A percentile compares a stretch with the other conserved stretches of the same genome.
phyloP scores from a whole-genome alignment of 2,329 filamentous ascomycete genomes.

The Cytospora paraplurivora region DNA sequence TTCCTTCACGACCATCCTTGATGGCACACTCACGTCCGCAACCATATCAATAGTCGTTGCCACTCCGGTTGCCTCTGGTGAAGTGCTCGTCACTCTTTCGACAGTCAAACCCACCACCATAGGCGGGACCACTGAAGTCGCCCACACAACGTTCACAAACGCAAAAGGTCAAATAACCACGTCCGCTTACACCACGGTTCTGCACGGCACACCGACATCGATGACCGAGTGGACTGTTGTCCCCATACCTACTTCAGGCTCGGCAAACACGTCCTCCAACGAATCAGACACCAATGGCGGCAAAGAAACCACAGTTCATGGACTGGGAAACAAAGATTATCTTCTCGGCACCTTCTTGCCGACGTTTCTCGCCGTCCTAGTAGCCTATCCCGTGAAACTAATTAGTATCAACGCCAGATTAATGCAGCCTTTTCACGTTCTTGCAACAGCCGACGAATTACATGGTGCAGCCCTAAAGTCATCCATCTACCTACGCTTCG shows the following conservation, averaged over 20 bases:
- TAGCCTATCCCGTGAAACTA: slow-evolving; percentile 21
- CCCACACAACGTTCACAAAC: neutral
- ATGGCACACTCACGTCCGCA: neutral
- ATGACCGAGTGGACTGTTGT: neutral
- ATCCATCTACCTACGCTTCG: slow-evolving; percentile 20
- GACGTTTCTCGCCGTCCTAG: slow-evolving; percentile 21
- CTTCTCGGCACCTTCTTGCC: slow-evolving; percentile 25
- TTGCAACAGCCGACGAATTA: slow-evolving; percentile 1
- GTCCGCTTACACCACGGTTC: neutral
- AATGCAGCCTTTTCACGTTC: slow-evolving; percentile 26
- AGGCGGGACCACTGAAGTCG: slow-evolving; percentile 2
- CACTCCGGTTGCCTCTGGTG: neutral
- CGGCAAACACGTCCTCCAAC: neutral
- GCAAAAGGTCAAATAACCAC: neutral
- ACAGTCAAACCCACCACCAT: neutral
- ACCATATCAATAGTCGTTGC: neutral
- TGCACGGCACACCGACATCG: slow-evolving; percentile 2
- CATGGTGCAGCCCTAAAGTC: slow-evolving; percentile 4
- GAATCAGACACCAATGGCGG: neutral
- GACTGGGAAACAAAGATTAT: slow-evolving; percentile 10
- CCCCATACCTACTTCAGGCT: neutral
- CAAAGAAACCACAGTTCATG: neutral
- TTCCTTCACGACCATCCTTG: neutral
- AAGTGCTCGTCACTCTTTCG: neutral
- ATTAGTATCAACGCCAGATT: slow-evolving; percentile 27